Conservation (phyloP, 2,329 filamentous ascomycete species). For the Phialocephala subalpina region DNA sequence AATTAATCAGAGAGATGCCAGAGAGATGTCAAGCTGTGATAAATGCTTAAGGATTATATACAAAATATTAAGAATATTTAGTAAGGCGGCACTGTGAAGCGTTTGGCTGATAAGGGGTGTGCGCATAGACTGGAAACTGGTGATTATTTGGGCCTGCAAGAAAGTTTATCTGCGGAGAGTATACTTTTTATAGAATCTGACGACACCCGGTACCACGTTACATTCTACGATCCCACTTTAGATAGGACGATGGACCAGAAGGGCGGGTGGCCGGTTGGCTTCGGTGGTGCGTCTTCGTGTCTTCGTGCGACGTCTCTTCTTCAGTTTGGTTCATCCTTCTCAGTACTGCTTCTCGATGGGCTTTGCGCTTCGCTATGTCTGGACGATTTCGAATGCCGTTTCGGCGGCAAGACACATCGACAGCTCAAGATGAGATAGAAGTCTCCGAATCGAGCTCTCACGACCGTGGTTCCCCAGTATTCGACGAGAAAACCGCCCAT, state of each 20-base stretch:
- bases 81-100: too few species aligned
- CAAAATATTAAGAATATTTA: slow-evolving; percentile 16
- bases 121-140: too few species aligned
- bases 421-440: slow-evolving; percentile 9
- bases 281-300: neutral
- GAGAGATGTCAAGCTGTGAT: slow-evolving; percentile 23
- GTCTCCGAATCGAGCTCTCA: neutral
- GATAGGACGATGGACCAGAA: neutral
- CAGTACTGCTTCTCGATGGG: neutral
- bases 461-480: neutral
- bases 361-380: neutral
- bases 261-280: neutral
- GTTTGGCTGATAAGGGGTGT: too few species aligned
- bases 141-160: too few species aligned
- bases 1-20: slow-evolving; percentile 18
- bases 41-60: slow-evolving; percentile 16
- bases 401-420: neutral
- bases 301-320: neutral
- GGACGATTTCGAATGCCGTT: slow-evolving; percentile 7
- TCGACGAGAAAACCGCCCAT: slow-evolving; percentile 19
- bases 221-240: neutral
- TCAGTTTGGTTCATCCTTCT: neutral
- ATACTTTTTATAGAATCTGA: too few species aligned
- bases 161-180: too few species aligned
- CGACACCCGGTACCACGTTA: slow-evolving; percentile 5